Percentiles rank a stretch among this genome's conserved stretches.
Conservation (phyloP, 2,329 filamentous ascomycete species). For the Pestalotiopsis sp. region DNA sequence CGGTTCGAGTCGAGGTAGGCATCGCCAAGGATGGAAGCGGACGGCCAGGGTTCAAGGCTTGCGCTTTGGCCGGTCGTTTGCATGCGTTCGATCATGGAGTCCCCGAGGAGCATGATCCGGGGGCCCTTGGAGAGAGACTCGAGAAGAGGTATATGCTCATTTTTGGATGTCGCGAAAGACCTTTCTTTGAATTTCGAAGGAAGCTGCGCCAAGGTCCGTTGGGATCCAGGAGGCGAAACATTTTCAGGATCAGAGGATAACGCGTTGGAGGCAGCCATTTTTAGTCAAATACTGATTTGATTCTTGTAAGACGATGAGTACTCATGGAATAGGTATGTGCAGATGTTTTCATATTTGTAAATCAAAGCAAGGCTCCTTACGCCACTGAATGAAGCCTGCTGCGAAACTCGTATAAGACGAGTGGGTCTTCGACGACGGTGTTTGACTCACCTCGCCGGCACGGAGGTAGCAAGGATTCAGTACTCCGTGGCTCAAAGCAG, state of each 20-base stretch:
- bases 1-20: not conserved
- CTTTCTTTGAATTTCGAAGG: slow-evolving; percentile 10
- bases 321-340: no score
- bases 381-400: no score
- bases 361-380: no score
- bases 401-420: no score
- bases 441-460: no score
- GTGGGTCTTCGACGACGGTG: no score
- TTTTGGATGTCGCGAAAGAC: slow-evolving; percentile 3
- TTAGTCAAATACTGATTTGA: not conserved
- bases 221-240: fast-evolving
- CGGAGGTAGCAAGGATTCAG: no score
- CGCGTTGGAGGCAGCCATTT: not conserved
- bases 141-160: slow-evolving; percentile 3
- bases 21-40: slow-evolving; percentile 7
- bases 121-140: not conserved
- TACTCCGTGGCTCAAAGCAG: no score
- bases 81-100: slow-evolving; percentile 27
- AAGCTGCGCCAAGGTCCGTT: not conserved
- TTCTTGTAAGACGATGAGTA: no score
- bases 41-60: slow-evolving; percentile 20
- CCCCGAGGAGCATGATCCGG: slow-evolving; percentile 20
- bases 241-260: not conserved
- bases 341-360: no score
- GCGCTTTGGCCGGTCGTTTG: slow-evolving; percentile 19